Evolutionary conservation across 1,139 yeast species (phyloP), one percentile per base, ranked within the genome.

Genomic region (Yamadazyma friedrichii): DNA sequence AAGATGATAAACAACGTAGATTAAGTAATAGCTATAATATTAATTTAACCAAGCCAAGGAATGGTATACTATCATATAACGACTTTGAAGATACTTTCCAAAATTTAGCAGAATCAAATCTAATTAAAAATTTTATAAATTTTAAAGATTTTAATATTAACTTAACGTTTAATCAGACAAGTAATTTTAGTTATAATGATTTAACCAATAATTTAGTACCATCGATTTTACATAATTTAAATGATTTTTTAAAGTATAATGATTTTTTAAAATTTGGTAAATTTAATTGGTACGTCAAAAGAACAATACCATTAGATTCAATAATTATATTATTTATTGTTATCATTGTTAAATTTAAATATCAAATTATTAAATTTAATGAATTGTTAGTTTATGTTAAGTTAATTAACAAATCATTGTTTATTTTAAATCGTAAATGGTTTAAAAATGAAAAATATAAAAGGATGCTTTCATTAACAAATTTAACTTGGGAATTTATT

Each of bases 261-360:
- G 77, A 71, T 49, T 71, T 71, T 43, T 66, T 71, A 47, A 71
- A 71, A 43, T 65, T 74, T 49, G 78, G 79, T 0, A 70, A 66
- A 44, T 80, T 65, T 55, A 80, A 79, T 51, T 80, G 84, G 84
- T 80, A 77, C 47, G 70, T 79, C 38, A 74, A 79, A 51, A 64
- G 82, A 40, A 76, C 79, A 5, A 71, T 80, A 39, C 85, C 85
- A 3, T 64, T 79, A 41, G 84, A 80, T 54, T 78, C 82, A n/a
- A 69, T 80, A 9, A 74, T 79, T 17, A 58, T 79, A 42, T 61
- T 79, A 49, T 65, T 77, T 51, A 73, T 78, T 16, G 74, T 79
- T 22, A 65, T 80, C 38, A 68, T 77, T 1, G 74, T 78, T 6
- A 81, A 79, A 52, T 65, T 77, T 52, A 77, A 76, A 50, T 71